Conservation (phyloP, 1,139 yeast species). For the Candida sojae region DNA sequence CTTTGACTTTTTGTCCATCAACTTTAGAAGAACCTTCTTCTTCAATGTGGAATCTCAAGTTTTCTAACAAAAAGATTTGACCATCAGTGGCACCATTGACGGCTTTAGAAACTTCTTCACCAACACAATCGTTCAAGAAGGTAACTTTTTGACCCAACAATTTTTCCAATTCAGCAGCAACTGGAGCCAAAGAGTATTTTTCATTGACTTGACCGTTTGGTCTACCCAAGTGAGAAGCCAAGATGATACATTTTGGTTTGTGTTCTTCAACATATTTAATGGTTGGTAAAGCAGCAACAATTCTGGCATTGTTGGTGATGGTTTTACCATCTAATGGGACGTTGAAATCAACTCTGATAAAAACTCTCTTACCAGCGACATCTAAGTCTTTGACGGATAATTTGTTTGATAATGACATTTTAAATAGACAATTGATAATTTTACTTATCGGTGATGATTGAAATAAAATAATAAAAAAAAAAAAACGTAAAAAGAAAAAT, state of each 20-base stretch:
- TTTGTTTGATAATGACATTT: conserved; percentile 89
- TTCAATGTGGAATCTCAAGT: conserved; percentile 96
- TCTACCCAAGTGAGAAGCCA: conserved; percentile 97
- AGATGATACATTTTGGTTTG: conserved; percentile 83
- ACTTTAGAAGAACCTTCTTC: conserved; percentile 80
- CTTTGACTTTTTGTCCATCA: conserved; percentile 89
- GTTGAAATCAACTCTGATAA: conserved; percentile 96
- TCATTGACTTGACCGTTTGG: conserved; percentile 88
- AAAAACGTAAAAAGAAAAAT: conserved; percentile 1
- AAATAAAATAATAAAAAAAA: conserved; percentile 1
- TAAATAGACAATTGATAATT: conserved; percentile 12
- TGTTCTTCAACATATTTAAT: conserved; percentile 89
- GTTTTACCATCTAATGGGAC: conserved; percentile 95
- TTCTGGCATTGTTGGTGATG: conserved; percentile 98
- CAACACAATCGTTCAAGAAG: conserved; percentile 87
- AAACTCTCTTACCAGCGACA: conserved; percentile 86
- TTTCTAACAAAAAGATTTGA: conserved; percentile 80
- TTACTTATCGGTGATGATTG: conserved; percentile 2
- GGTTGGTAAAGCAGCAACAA: conserved; percentile 97
- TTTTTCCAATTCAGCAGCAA: conserved; percentile 79
- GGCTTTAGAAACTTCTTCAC: conserved; percentile 77
- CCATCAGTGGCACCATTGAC: conserved; percentile 73
- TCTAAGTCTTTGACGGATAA: conserved; percentile 88
- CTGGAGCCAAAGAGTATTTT: conserved; percentile 90
- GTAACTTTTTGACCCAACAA: conserved; percentile 68